Conservation (phyloP, 2,329 filamentous ascomycete species). For the Fusarium austroafricanum region DNA sequence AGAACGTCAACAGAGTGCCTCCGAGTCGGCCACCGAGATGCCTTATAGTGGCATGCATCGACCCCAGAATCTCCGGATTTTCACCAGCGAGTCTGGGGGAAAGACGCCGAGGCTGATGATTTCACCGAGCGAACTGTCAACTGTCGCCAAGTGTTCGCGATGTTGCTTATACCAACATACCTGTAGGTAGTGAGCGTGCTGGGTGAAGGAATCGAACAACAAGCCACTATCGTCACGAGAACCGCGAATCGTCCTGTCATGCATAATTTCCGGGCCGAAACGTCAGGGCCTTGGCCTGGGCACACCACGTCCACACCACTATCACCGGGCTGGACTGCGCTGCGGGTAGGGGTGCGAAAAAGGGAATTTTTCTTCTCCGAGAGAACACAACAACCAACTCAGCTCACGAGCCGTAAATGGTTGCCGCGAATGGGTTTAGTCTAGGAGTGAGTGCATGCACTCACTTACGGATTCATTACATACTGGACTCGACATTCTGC, state of each 20-base stretch:
- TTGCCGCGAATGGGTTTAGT: slow-evolving; percentile 18
- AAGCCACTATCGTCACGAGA: slow-evolving; percentile 40
- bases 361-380: not conserved
- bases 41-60: slow-evolving; percentile 18
- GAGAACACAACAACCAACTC: not conserved
- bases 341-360: slow-evolving; percentile 1
- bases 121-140: slow-evolving; percentile 20
- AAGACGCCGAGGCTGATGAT: slow-evolving; percentile 23
- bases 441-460: not conserved
- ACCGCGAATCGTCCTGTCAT: slow-evolving; percentile 39
- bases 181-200: too few relatives aligned
- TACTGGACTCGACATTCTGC: not conserved
- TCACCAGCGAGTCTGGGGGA: slow-evolving; percentile 17
- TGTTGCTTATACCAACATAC: too few relatives aligned
- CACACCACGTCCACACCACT: slow-evolving; percentile 8
- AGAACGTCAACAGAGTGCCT: slow-evolving; percentile 32
- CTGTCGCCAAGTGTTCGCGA: too few relatives aligned
- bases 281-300: slow-evolving; percentile 32
- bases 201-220: not conserved
- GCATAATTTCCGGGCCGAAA: slow-evolving; percentile 46
- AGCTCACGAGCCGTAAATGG: slow-evolving; percentile 8
- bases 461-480: slow-evolving; percentile 22
- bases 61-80: slow-evolving; percentile 39
- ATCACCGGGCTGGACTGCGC: not conserved
- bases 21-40: slow-evolving; percentile 42